These are phyloP conservation scores for Neurospora intermedia DNA, from an alignment of 495 filamentous ascomycete genomes.

Conservation along the genomic window DNA sequence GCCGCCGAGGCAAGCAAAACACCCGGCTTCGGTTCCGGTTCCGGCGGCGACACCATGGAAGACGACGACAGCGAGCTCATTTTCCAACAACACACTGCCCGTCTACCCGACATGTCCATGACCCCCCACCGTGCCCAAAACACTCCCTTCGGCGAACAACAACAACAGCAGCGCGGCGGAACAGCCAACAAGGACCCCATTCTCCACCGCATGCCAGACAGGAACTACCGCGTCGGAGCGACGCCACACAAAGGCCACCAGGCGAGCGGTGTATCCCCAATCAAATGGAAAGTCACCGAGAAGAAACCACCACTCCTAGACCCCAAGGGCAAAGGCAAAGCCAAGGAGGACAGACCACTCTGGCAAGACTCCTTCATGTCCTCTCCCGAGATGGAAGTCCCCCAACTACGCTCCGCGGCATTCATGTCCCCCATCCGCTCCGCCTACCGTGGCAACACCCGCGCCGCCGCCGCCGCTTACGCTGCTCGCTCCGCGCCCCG, in stretches of 20 bases:
- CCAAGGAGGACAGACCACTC: slow-evolving; percentile 24
- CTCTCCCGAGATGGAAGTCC: slow-evolving; percentile 66
- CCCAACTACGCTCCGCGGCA: slow-evolving; percentile 71
- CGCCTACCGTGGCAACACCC: slow-evolving; percentile 12
- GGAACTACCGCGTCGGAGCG: slow-evolving; percentile 85
- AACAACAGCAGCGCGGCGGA: slow-evolving; percentile 8
- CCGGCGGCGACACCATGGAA: slow-evolving; percentile 5
- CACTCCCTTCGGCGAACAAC: slow-evolving; percentile 5
- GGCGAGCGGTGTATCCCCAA: slow-evolving; percentile 17
- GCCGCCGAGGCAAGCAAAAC: slow-evolving; percentile 1
- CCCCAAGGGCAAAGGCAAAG: slow-evolving; percentile 18
- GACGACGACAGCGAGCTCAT: slow-evolving; percentile 34
- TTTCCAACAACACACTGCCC: slow-evolving; percentile 30
- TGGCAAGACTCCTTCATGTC: slow-evolving; percentile 57
- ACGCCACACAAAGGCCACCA: slow-evolving; percentile 55
- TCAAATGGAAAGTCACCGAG: slow-evolving; percentile 27
- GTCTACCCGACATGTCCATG: slow-evolving; percentile 49
- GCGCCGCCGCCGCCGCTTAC: neutral
- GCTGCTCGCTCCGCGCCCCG: slow-evolving; percentile 26
- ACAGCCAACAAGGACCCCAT: slow-evolving; percentile 50
- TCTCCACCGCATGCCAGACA: slow-evolving; percentile 80
- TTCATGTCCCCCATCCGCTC: slow-evolving; percentile 61
- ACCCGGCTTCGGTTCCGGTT: neutral
- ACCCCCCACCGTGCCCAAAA: slow-evolving; percentile 28
- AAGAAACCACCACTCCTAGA: neutral